Evolutionary conservation across 495 filamentous ascomycete genomes (phyloP).

Genomic region (Tetracladium marchalianum): DNA sequence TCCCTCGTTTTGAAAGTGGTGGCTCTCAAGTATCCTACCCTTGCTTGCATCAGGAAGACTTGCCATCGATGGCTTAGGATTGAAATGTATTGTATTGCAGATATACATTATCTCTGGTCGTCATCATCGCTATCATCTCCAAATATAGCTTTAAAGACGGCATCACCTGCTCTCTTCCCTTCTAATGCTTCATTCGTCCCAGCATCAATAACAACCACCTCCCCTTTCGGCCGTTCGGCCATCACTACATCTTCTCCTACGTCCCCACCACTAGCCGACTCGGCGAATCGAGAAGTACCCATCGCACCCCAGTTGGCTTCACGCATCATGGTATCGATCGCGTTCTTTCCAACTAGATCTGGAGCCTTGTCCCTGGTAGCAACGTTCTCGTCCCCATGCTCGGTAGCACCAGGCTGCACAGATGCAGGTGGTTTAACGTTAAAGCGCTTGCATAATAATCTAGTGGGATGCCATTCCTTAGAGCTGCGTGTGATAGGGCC

Average conservation of each 20-base stretch:
- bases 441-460: conserved; percentile 87
- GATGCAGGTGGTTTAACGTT: conserved; percentile 69
- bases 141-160: conserved; percentile 91
- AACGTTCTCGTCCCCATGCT: conserved; percentile 27
- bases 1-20: too few species aligned
- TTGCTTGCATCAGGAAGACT: too few species aligned
- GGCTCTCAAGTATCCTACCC: too few species aligned
- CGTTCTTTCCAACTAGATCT: conserved; percentile 34
- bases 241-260: conserved; percentile 1
- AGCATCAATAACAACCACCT: conserved; percentile 48
- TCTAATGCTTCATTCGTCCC: conserved; percentile 83
- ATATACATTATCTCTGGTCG: conserved; percentile 19
- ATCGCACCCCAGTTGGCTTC: conserved; percentile 20
- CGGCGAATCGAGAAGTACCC: conserved; percentile 2
- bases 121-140: conserved; percentile 78
- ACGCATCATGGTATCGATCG: conserved; percentile 45
- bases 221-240: conserved; percentile 1
- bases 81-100: too few species aligned
- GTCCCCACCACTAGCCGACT: conserved; percentile 3
- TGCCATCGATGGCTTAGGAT: too few species aligned
- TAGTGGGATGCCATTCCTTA: conserved; percentile 67
- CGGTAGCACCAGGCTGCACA: conserved; percentile 41
- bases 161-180: conserved; percentile 69
- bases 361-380: conserved; percentile 26
- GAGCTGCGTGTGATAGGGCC: conserved; percentile 71